These are phyloP conservation scores for Citrullus mucosospermus DNA, from an alignment of 306 rosid genomes.

Conservation along the genomic window DNA sequence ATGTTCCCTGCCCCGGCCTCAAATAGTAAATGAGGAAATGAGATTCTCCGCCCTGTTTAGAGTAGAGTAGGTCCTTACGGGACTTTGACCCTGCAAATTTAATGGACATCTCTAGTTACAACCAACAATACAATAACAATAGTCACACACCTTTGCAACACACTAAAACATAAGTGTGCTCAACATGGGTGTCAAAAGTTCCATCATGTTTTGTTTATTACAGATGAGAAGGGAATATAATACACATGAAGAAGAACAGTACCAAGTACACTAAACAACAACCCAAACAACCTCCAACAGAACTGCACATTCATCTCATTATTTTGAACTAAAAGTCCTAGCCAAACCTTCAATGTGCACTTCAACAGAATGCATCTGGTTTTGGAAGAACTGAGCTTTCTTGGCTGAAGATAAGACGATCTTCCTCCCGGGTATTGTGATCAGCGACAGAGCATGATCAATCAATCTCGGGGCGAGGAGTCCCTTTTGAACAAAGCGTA, in stretches of 20 bases:
- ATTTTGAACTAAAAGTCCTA: neutral
- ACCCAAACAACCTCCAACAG: neutral
- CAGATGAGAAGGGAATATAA: neutral
- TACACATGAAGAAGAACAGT: neutral
- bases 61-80: no score
- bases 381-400: neutral
- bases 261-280: neutral
- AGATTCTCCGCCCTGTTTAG: no score
- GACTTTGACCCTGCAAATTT: no score
- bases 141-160: no score
- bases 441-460: neutral
- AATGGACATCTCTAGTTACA: no score
- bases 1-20: no score
- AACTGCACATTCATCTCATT: neutral
- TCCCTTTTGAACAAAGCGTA: slow-evolving; percentile 12
- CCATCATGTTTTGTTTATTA: neutral
- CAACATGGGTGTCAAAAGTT: neutral
- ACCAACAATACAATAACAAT: no score
- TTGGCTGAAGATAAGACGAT: neutral
- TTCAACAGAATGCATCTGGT: neutral
- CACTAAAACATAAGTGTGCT: neutral
- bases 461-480: neutral
- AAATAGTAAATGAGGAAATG: no score
- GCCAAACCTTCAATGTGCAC: neutral
- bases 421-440: neutral